Conservation (phyloP, 106 monocot species). For the Phalaenopsis aphrodite region DNA sequence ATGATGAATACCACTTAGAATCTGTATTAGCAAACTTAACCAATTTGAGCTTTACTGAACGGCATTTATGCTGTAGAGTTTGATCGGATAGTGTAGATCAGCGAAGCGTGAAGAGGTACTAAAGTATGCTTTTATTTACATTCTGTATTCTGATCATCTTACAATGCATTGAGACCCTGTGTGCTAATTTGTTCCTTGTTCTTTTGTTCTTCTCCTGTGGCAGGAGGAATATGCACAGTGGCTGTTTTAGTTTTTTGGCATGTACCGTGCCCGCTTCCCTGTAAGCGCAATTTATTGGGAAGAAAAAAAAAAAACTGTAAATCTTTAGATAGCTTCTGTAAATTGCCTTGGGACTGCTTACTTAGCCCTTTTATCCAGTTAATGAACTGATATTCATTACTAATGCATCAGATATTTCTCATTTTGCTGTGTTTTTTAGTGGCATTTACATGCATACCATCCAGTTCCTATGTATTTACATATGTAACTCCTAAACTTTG, state of each 20-base stretch:
- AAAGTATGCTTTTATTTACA: not conserved
- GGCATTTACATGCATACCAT: too few species aligned
- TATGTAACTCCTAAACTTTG: too few species aligned
- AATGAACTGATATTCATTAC: not conserved
- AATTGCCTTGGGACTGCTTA: not conserved
- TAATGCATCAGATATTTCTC: not conserved
- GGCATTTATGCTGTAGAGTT: slow-evolving; percentile 5
- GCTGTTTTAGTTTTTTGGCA: slow-evolving; percentile 2
- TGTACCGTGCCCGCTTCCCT: slow-evolving; percentile 3
- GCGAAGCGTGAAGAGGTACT: not conserved
- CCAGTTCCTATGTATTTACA: too few species aligned
- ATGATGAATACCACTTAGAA: slow-evolving; percentile 1
- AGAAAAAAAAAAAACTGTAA: not conserved
- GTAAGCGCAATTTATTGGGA: slow-evolving; percentile 6
- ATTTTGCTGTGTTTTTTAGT: not conserved
- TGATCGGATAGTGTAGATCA: not conserved
- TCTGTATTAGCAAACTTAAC: not conserved
- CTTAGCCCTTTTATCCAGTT: not conserved
- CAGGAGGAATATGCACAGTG: slow-evolving; percentile 3
- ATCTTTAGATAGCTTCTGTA: not conserved
- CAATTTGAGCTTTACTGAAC: not conserved
- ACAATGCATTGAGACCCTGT: not conserved
- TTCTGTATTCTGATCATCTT: not conserved
- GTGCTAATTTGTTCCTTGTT: not conserved
- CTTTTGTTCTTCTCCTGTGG: not conserved